These are phyloP conservation scores for Noccaea caerulescens DNA, from an alignment of 345 rosid species.

Conservation along the genomic window DNA sequence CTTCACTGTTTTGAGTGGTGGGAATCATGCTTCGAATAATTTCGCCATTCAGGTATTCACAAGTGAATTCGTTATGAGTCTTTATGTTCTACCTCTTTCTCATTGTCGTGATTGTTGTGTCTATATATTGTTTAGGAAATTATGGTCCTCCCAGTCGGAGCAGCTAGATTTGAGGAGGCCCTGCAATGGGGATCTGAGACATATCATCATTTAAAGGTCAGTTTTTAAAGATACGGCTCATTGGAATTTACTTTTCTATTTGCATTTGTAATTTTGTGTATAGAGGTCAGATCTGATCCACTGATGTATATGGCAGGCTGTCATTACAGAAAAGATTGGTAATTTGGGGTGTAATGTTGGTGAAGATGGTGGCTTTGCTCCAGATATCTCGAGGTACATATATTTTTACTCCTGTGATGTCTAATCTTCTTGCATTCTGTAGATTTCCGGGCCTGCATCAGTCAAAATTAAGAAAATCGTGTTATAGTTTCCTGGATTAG, in stretches of 20 bases:
- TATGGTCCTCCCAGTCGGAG: conserved; percentile 91
- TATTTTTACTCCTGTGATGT: conserved; percentile 25
- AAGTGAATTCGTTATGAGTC: background rate
- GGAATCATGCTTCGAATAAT: conserved; percentile 82
- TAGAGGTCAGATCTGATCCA: conserved; percentile 34
- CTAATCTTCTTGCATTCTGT: conserved; percentile 23
- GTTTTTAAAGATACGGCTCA: conserved; percentile 31
- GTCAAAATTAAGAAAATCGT: conserved; percentile 16
- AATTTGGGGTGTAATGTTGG: conserved; percentile 80
- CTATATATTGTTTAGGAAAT: conserved; percentile 64
- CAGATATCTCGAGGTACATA: conserved; percentile 80
- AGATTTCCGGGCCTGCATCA: background rate
- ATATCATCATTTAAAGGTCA: conserved; percentile 94
- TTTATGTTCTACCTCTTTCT: conserved; percentile 14
- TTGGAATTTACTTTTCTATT: conserved; percentile 21
- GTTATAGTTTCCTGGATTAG: conserved; percentile 12
- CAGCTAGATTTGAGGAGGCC: conserved; percentile 91
- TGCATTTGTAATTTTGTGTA: conserved; percentile 7
- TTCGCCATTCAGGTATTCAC: conserved; percentile 76
- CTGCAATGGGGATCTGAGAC: conserved; percentile 96
- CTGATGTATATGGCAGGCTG: conserved; percentile 68
- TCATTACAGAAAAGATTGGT: conserved; percentile 81
- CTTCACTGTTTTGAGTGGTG: conserved; percentile 92
- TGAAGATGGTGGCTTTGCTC: conserved; percentile 96
- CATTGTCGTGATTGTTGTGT: conserved; percentile 16